Evolutionary conservation across 2,329 filamentous ascomycete species (phyloP), one percentile per base, ranked within the genome.

Genomic region (Onygenales sp.): DNA sequence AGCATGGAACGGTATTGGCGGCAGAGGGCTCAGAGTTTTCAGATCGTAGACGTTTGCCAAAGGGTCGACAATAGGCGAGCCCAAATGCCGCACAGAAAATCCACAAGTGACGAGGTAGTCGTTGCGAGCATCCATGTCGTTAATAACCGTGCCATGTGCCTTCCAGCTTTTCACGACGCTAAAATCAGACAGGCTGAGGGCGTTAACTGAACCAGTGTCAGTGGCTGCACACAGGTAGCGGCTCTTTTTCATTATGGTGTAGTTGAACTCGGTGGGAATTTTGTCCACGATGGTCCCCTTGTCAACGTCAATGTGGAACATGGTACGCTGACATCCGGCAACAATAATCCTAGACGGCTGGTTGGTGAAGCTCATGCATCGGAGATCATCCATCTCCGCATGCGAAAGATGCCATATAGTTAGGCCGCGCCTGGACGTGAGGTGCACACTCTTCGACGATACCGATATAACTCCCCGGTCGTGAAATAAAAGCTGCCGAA

Each of bases 51-150:
- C 90, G 61, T 96, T 95, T 55, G 95, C 88, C 54, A 97, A 84
- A 0, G 90, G 88, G 65, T 98, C 93, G 36, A 94, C 81, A 74
- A 94, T 90, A 58, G 87, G 87, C 42, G 83, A 83, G 37, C 85
- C 82, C 59, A 88, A 78, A 63, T 91, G 89, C 59, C 92, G 83
- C 27, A 89, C 80, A 1, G 92, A 95, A 70, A 88, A 95, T 37
- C 93, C 93, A 68, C 93, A 98, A 4, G 93, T 97, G 21, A 97
- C 87, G 52, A 98, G 83, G 60, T 93, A 93, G 67, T 97, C 92
- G 64, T 93, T 88, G 65, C 93, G 88, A 7, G 91, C 89, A 72
- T 98, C 93, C 88, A 98, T 96, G 67, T 97, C 92, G 68, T 89
- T 95, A 66, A 98, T 88, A 50, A 84, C 82, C 7, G 88, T 87